Evolutionary conservation across 495 filamentous ascomycete species (phyloP), one percentile per base, ranked within the genome.

Genomic region (Penicillium egyptiacum): DNA sequence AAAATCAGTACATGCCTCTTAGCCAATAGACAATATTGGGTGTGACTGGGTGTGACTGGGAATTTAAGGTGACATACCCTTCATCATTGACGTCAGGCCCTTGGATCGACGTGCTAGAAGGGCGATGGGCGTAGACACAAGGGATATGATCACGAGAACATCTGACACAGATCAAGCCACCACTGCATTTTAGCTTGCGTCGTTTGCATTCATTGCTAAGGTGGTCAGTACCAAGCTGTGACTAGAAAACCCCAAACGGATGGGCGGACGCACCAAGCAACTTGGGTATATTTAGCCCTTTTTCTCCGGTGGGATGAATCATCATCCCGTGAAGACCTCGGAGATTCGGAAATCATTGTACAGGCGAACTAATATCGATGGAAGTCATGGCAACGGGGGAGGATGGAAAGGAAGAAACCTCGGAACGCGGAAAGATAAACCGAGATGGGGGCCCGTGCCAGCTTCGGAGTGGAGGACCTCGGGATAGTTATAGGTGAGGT

Each of bases 151-250:
- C 64, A 8, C 68, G 88, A 55, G 84, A 83, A 70, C 91, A 96
- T 58, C 91, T 82, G 50, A 86, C 82, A 64, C 91, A 96, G 2
- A 87, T 85, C 1, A 74, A 79, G 56, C 91, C 83, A 48, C 91
- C 91, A 67, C 91, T 92, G 71, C 91, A 96, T 68, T 94, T 95
- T 70, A 96, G 88, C 73, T 96, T 96, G 43, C 91, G 86, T 22
- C 90, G 80, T 63, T 95, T 95, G 75, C 91, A 96, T 66, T 96
- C 89, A 65, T 92, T 95, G 62, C 79, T 81, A 41, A 10, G 26
- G 5, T 28, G 11, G 52, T 63, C 58, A 68, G 59, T 28, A 48
- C 6, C 14, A 35, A 30, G 28, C 28, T 30, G 9, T 11, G 9
- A 30, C 10, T 16, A 42, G 25, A 31, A 54, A 5, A 1, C 26